Evolutionary conservation across 1,284 basidiomycete species (phyloP).

Genomic region (Neonothopanus nambi): DNA sequence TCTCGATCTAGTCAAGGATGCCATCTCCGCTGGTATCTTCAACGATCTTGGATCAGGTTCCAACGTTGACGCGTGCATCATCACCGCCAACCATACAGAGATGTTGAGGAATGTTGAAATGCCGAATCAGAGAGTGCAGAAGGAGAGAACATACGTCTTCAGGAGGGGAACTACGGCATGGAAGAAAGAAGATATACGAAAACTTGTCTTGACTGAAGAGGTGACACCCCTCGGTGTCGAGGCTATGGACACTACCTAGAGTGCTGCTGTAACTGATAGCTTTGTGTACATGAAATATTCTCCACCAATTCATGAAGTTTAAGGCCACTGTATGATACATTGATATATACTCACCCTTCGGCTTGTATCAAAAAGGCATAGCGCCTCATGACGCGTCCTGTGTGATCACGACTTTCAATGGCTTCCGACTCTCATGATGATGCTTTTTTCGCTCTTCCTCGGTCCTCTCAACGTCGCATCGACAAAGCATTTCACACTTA

Average conservation of each 20-base stretch:
- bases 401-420: too few species aligned
- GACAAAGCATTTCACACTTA: slow-evolving; percentile 10
- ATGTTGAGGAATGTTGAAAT: slow-evolving; percentile 90
- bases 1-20: slow-evolving; percentile 81
- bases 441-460: slow-evolving; percentile 9
- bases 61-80: slow-evolving; percentile 96
- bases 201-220: slow-evolving; percentile 72
- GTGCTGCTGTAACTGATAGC: too few species aligned
- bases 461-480: slow-evolving; percentile 13
- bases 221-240: slow-evolving; percentile 57
- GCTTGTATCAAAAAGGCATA: too few species aligned
- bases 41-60: slow-evolving; percentile 98
- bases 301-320: too few species aligned
- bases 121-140: slow-evolving; percentile 86
- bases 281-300: too few species aligned
- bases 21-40: slow-evolving; percentile 96
- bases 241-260: slow-evolving; percentile 74
- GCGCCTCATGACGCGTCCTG: too few species aligned
- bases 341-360: too few species aligned
- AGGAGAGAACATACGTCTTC: slow-evolving; percentile 87
- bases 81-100: slow-evolving; percentile 81
- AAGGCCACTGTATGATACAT: too few species aligned
- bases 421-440: slow-evolving; percentile 6
- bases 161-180: slow-evolving; percentile 85
- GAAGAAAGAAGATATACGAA: slow-evolving; percentile 78